Evolutionary conservation across 495 filamentous ascomycete species (phyloP), one percentile per base, ranked within the genome.

Genomic region (Echria macrotheca): DNA sequence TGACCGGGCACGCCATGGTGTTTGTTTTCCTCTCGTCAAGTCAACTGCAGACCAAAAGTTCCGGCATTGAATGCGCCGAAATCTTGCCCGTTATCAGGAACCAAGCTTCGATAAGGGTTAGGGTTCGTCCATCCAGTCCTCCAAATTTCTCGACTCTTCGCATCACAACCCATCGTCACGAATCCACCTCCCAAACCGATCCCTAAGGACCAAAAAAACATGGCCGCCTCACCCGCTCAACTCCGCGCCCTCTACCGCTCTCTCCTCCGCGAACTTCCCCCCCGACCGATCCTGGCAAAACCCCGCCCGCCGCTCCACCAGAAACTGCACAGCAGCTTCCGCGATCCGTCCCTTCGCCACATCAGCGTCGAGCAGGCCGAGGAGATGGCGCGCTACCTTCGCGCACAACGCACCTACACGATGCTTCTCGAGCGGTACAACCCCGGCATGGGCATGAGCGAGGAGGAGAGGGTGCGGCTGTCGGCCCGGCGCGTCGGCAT

Each of bases 351-450:
- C 45, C 46, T 38, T 14, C 23, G 10, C 40, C 35, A 24, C 18
- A 29, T 44, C 31, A 50, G 67, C 23, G 55, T 80, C 37, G 76
- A 82, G 28, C 75, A 84, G 52, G 86, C 79, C 0, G 80, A 87
- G 47, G 89, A 98, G 67, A 77, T 87, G 49, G 67, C 89, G 23
- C 77, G 81, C 46, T 97, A 95, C 63, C 73, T 88, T 2, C 77
- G 78, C 43, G 86, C 91, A 28, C 93, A 98, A 68, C 72, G 91
- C 14, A 77, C 77, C 65, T 96, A 97, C 59, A 75, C 77, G 5
- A 81, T 78, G 32, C 66, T 96, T 28, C 52, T 97, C 19, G 91
- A 96, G 63, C 75, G 89, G 57, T 98, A 97, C 68, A 98, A 97
- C 63, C 90, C 91, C 5, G 87, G 89, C 5, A 85, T 90, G 80